phyloP scores from a whole-genome alignment of 2,329 filamentous ascomycete genomes.

The Dactylellina cionopaga region DNA sequence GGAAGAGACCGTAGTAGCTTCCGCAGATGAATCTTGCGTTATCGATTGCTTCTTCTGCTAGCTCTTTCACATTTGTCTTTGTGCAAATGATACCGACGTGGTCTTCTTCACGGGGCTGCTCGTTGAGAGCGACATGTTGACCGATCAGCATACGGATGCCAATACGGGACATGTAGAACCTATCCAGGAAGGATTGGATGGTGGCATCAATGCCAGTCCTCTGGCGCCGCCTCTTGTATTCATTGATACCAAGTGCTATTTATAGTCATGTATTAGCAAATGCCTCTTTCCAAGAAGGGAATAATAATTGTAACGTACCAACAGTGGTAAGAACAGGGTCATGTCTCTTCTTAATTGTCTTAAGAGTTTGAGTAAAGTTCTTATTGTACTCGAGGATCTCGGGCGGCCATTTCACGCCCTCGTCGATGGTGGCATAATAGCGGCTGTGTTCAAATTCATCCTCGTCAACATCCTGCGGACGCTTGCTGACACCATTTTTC shows the following conservation, averaged over 20 bases:
- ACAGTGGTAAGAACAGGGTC: constrained; percentile 98
- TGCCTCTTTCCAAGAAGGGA: not conserved
- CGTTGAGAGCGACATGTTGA: constrained; percentile 96
- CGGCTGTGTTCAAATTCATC: constrained; percentile 65
- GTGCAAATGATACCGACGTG: constrained; percentile 99
- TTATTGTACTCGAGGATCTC: constrained; percentile 95
- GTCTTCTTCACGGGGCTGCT: constrained; percentile 86
- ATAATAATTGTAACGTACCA: constrained; percentile 57
- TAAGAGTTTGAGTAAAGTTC: constrained; percentile 84
- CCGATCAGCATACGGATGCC: constrained; percentile 99
- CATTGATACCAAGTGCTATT: constrained; percentile 87
- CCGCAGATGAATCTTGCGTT: constrained; percentile 99
- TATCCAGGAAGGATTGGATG: constrained; percentile 96
- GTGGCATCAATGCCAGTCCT: constrained; percentile 98
- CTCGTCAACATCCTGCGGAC: constrained; percentile 52
- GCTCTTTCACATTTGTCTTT: constrained; percentile 93
- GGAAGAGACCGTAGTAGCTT: constrained; percentile 96
- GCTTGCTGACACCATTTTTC: constrained; percentile 34
- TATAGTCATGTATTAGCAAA: constrained; percentile 10
- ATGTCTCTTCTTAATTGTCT: constrained; percentile 94
- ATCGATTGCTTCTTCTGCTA: constrained; percentile 96
- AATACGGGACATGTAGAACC: constrained; percentile 99
- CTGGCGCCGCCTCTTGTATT: constrained; percentile 96
- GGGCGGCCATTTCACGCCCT: constrained; percentile 87
- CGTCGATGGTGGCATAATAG: constrained; percentile 93